Evolutionary conservation across 305 asterid genomes (phyloP), one percentile per base, ranked within the genome.

Genomic region (Fraxinus angustifolia): DNA sequence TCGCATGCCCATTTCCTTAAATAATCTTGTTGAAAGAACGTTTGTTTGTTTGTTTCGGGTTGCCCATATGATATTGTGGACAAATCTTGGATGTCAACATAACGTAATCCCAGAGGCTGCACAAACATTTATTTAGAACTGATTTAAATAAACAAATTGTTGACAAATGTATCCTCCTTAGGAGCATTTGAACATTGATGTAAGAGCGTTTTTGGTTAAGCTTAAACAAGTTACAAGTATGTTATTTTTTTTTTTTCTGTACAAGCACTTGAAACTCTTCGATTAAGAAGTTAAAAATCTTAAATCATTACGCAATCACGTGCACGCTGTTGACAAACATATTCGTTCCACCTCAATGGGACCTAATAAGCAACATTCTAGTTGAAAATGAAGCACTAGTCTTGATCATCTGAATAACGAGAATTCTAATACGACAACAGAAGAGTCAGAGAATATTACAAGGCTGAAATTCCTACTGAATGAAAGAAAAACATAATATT

Each of bases 391-490:
- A 60, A 60, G 31, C 12, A 67, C 73, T 67, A 67, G 35, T 26
- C 14, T 67, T 67, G 17, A 60, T 60, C 70, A 17, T 56, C 21
- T n/a, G 28, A 56, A 56, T 16, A 11, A 17, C 62, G 26, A 77
- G 42, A 45, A 45, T 38, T 4, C 70, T 76, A 45, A 77, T 16
- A 40, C 19, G 23, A 53, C 12, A 33, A 81, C 45, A 45, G 82
- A 67, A 28, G 30, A 28, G 60, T 68, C 81, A 56, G 36, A 58
- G 40, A 82, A 36, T 60, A 78, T 67, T 35, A 79, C 75, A 74
- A 21, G 67, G 68, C 78, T 76, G 71, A 34, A 84, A 78, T 76
- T 82, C 85, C 79, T 70, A 31, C 75, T 16, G 45, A 83, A 30
- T 76, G 68, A 6, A 40, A 71, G 38, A 26, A 23, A 72, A 78